Evolutionary conservation across 108 stramenopile species (phyloP), one percentile per base, ranked within the genome.

Genomic region (Skeletonema marinoi): DNA sequence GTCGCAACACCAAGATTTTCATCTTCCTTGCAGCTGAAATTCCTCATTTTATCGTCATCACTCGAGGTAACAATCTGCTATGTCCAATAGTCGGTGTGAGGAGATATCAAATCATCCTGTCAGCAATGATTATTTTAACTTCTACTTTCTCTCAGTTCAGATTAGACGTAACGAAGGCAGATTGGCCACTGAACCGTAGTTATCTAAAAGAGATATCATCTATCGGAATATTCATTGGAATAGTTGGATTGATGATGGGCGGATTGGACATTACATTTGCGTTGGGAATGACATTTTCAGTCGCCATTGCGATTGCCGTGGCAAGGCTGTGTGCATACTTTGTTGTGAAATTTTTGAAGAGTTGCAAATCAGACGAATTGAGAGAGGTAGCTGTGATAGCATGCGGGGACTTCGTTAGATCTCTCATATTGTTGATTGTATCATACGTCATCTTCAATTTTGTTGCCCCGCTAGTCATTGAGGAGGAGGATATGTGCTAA

Each of bases 381-480:
- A 59, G 70, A 25, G 35, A 59, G 13, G 14, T 60, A 25, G 36
- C 38, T 10, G 25, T 44, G 35, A 39, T 21, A 71, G 59, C 56
- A 32, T 62, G 25, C 35, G 59, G 30, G 13, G 70, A 71, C 36
- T 42, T 71, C 60, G 32, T 71, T 60, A 39, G 60, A 30, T 61
- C 59, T 25, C 13, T 42, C 13, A 41, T 62, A 2, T 41, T 71
- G 31, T 31, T 60, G 35, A 35, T 44, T 17, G 3, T 60, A 13
- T 51, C 50, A 32, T 48, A 29, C 68, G 13, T 68, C 16, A 32
- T 68, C 6, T 68, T 33, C 50, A 56, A 56, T 7, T 32, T 31
- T 29, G 48, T 50, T 50, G 46, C 31, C 4, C 30, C 68, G 3
- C 7, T 51, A 19, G 32, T 3, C 0, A 54, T 68, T n/a, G 50